Base-by-base conservation (phyloP, 768 basidiomycete genomes). In the Amanita exitialis region DNA sequence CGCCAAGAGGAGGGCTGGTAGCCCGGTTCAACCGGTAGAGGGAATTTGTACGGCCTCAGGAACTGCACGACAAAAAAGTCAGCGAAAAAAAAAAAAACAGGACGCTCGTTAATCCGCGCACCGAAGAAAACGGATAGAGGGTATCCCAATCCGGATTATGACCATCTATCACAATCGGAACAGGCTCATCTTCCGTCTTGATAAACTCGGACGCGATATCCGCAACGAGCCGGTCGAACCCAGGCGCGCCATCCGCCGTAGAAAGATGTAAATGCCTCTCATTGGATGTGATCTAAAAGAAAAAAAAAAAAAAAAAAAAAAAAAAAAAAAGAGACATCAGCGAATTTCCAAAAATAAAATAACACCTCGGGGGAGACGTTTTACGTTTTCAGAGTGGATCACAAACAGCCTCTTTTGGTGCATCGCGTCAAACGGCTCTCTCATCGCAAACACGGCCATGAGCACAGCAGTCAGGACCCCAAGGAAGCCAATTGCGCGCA, bases 331-430 rank as follows among this genome's bases (percentile, higher is more conserved):
- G 57, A 12, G 62, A n/a, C n/a, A n/a, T n/a, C n/a, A n/a, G n/a
- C n/a, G n/a, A n/a, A n/a, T n/a, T n/a, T n/a, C n/a, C n/a, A n/a
- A n/a, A n/a, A n/a, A n/a, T n/a, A n/a, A n/a, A n/a, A n/a, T n/a
- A n/a, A n/a, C n/a, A n/a, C n/a, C n/a, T n/a, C n/a, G n/a, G n/a
- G n/a, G n/a, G n/a, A n/a, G n/a, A n/a, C n/a, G n/a, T n/a, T n/a
- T n/a, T n/a, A 92, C 92, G 59, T 97, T 90, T 65, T 95, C 90
- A 56, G 83, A 72, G 60, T 91, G 84, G 37, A 96, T 66, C 30
- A 92, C 75, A 58, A 90, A 93, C 44, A 95, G 44, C 49, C 95
- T 71, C 66, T 90, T 90, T 58, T 92, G 94, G 62, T 97, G 95
- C 74, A 80, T 79, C 13, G 60, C 64, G 58, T 96, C 92, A 62